Percentiles rank a stretch among this genome's conserved stretches.
Conservation (phyloP, 106 monocot genomes). For the Platanthera guangdongensis region DNA sequence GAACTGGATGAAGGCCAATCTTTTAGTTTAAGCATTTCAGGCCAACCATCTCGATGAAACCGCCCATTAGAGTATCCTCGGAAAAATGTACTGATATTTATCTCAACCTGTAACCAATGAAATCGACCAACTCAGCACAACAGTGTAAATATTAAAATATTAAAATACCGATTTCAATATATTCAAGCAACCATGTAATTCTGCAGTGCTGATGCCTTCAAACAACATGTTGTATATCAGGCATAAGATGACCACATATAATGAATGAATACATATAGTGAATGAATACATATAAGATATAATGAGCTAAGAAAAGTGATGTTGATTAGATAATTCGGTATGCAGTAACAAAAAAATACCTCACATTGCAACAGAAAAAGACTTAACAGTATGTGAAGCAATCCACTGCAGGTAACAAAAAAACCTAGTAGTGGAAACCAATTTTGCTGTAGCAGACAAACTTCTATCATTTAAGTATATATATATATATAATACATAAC, state of each 20-base stretch:
- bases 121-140: neutral
- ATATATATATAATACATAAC: too few species aligned
- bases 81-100: constrained; percentile 63
- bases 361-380: neutral
- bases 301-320: neutral
- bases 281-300: neutral
- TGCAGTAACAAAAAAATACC: neutral
- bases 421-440: neutral
- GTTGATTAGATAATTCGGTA: neutral
- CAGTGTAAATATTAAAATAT: neutral
- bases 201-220: neutral
- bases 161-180: neutral
- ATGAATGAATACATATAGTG: too few species aligned
- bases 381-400: neutral
- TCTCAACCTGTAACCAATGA: constrained; percentile 42
- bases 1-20: constrained; percentile 87
- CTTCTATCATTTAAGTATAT: neutral
- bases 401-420: neutral
- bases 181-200: neutral
- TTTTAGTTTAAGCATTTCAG: constrained; percentile 93
- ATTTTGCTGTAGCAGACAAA: neutral
- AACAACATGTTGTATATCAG: neutral
- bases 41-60: constrained; percentile 41
- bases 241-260: neutral
- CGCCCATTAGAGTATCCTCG: constrained; percentile 64